Evolutionary conservation across 1,284 basidiomycete species (phyloP).

Genomic region (Trichosporon sp.): DNA sequence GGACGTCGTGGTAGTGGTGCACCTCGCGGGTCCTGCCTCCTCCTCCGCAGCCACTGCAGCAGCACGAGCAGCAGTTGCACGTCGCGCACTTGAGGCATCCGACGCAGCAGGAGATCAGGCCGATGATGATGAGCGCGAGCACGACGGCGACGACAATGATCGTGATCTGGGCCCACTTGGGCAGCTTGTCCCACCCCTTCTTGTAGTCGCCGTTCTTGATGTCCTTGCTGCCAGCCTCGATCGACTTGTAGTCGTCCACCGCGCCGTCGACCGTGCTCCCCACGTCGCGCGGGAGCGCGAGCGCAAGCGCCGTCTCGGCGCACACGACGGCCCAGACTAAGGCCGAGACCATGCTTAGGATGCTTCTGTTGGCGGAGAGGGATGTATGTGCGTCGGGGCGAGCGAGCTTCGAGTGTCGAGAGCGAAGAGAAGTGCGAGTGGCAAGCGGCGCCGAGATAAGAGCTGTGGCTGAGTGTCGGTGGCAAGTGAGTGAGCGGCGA

Average conservation of each 20-base stretch:
- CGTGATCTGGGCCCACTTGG: background rate
- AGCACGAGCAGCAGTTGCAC: background rate
- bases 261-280: background rate
- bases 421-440: too few relatives aligned
- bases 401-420: background rate
- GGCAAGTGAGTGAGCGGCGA: too few relatives aligned
- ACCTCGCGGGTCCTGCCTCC: background rate
- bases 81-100: background rate
- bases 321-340: background rate
- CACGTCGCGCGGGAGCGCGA: background rate
- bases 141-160: constrained; percentile 1
- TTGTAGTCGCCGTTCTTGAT: constrained; percentile 2
- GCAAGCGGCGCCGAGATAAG: too few relatives aligned
- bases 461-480: too few relatives aligned
- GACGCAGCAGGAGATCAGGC: background rate
- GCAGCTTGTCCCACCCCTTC: constrained; percentile 1
- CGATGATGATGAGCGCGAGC: background rate
- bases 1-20: background rate
- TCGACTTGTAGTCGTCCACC: background rate
- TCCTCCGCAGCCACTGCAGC: background rate
- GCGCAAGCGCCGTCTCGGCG: background rate
- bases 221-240: background rate
- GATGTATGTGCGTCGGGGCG: background rate
- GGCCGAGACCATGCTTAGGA: background rate
- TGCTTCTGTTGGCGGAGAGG: background rate